Base-by-base conservation (phyloP, 352 stramenopile species). In the Phytophthora macrochlamydospora region DNA sequence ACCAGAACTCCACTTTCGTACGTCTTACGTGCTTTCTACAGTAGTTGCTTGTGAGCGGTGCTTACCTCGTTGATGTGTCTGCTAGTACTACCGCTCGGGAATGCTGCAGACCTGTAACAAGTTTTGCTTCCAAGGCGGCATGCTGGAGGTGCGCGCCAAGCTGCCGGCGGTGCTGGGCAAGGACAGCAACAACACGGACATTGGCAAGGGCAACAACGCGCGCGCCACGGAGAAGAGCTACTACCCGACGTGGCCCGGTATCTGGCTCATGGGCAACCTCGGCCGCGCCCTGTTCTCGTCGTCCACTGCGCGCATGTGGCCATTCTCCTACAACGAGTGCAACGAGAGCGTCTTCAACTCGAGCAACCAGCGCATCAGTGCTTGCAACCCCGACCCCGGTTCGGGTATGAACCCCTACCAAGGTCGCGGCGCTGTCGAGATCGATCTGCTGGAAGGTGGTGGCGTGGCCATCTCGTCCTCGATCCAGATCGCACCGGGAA, bases 251-350 rank as follows among this genome's bases (percentile, higher is more conserved):
- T 99, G 96, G 96, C 95, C 95, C 0, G 97, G 95, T 13, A 87
- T 99, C 54, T 99, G 97, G 97, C 72, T 98, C 50, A 81, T 99
- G 59, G 97, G 97, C 4, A 98, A 98, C 86, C 76, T 99, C 8
- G 95, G 95, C 8, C 78, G 97, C 42, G 94, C 96, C 6, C 98
- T 97, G 4, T 99, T 98, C 69, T 94, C 96, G 40, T 89, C 79
- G 2, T 97, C 87, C 0, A 98, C 92, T 33, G 91, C 96, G 40
- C 94, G 94, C 60, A 93, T 98, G 65, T 99, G 96, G 96, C 97
- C 97, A 9, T 99, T 94, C 83, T 97, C 85, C 61, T 99, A 98
- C 78, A 87, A 97, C 60, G 84, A 86, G 57, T 99, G 97, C 70
- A 77, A 94, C 45, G 73, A 92, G 31, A 87, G 94, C 56, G 86